Conservation (phyloP, 345 rosid genomes). For the Aquilaria sinensis region DNA sequence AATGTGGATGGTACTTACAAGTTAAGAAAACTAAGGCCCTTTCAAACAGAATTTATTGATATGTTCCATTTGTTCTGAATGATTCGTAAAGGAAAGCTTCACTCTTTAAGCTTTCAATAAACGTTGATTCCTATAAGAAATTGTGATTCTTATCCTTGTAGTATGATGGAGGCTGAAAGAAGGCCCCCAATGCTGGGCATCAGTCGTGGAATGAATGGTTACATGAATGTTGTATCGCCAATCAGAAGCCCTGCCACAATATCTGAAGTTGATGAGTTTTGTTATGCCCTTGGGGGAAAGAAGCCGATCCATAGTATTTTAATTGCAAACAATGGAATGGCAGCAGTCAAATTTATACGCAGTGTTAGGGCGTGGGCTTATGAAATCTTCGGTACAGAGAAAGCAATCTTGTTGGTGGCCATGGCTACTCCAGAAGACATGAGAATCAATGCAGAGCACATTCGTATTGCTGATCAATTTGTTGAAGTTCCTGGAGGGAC, state of each 20-base stretch:
- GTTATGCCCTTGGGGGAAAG: constrained; percentile 78
- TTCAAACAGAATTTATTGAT: neutral
- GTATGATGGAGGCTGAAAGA: constrained; percentile 61
- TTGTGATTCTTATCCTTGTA: constrained; percentile 21
- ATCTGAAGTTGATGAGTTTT: constrained; percentile 71
- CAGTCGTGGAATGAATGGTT: constrained; percentile 46
- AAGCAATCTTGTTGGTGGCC: constrained; percentile 90
- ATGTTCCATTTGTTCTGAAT: neutral
- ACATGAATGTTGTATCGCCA: constrained; percentile 42
- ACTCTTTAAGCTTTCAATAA: neutral
- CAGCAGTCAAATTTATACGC: constrained; percentile 97
- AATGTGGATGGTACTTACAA: neutral
- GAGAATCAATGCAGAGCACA: constrained; percentile 99
- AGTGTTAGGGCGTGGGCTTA: constrained; percentile 97
- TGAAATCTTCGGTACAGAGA: constrained; percentile 95
- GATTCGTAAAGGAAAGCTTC: neutral
- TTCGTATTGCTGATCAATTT: constrained; percentile 97
- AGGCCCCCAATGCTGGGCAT: constrained; percentile 34
- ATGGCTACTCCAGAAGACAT: constrained; percentile 99
- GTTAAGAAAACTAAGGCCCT: too few species aligned
- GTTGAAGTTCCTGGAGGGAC: constrained; percentile 99
- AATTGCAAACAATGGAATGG: constrained; percentile 99
- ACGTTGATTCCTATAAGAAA: neutral
- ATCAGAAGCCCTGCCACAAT: constrained; percentile 50
- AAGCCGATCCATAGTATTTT: constrained; percentile 86